Conservation (phyloP, 2,329 filamentous ascomycete genomes). For the Fusarium coicis region DNA sequence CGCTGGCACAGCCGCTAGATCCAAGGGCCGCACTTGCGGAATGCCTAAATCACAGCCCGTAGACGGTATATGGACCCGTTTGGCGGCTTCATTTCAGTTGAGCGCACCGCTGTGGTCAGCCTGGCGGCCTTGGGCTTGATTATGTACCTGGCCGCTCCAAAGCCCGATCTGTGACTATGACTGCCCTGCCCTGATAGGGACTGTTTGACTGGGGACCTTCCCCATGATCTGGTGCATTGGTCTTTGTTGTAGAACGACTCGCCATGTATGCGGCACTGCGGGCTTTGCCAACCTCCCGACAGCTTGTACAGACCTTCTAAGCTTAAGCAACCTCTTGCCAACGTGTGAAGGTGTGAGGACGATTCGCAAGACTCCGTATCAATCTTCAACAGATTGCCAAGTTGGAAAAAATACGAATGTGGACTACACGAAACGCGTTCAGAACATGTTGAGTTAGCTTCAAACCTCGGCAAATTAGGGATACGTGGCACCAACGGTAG, state of each 20-base stretch:
- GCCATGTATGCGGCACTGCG: background rate
- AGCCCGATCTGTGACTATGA: fast-evolving
- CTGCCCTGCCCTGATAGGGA: too few species aligned
- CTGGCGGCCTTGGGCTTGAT: background rate
- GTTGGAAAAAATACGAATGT: too few species aligned
- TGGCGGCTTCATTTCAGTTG: background rate
- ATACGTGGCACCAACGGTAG: background rate
- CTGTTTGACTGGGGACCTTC: too few species aligned
- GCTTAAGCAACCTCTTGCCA: fast-evolving
- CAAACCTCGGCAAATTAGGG: background rate
- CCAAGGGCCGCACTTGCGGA: background rate
- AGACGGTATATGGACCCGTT: background rate
- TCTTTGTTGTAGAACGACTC: too few species aligned
- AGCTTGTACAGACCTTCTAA: background rate
- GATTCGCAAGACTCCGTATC: background rate
- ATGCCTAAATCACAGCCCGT: background rate
- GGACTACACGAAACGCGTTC: fast-evolving
- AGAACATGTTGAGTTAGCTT: background rate
- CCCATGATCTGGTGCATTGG: too few species aligned
- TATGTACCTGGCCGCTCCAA: background rate
- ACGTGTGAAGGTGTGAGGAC: background rate
- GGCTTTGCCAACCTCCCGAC: background rate
- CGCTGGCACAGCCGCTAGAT: background rate
- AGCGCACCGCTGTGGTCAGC: background rate
- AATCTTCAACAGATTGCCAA: background rate